Base-by-base conservation (phyloP, 306 rosid species). In the Vigna radiata region DNA sequence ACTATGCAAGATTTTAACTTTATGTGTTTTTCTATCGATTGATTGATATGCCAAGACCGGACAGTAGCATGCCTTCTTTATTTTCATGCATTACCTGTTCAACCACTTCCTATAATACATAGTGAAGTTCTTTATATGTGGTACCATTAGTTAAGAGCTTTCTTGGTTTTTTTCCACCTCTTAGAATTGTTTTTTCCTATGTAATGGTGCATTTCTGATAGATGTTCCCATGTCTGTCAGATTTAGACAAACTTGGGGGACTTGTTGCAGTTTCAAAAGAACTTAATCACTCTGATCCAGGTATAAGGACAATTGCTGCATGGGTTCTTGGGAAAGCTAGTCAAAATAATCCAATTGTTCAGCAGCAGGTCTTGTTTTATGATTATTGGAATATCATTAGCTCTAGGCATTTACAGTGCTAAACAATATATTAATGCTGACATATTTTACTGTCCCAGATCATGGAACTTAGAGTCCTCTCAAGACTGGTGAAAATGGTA, bases 291-390 rank as follows among this genome's bases (percentile, higher is more conserved):
- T 29, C 85, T 46, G 92, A 94, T 79, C 64, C 93, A 1, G 87
- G 81, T 74, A 85, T 85, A 49, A 90, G 98, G 83, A 73, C 85
- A 19, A 29, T 82, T 80, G 93, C 97, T 44, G 97, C 98, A 1
- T 94, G 96, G 98, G 79, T 91, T 70, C 68, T 94, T 69, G 98
- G 98, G 77, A 87, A 88, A 83, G 93, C 93, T 66, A 81, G 91
- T 86, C 97, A 94, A 77, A 94, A 94, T 68, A 91, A 94, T 70
- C 96, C 89, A 55, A 75, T 76, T 70, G 90, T 90, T 77, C 98
- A 94, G 82, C 86, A 77, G 71, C 93, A 89, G 97, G 98, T 89
- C 76, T 47, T 77, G 44, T 23, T 29, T 59, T 81, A 56, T 66
- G 67, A 68, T 62, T 37, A 19, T 66, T 75, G n/a, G 36, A 71